Evolutionary conservation across 352 stramenopile genomes (phyloP), one percentile per base, ranked within the genome.

Genomic region (Aphanomyces euteiches): DNA sequence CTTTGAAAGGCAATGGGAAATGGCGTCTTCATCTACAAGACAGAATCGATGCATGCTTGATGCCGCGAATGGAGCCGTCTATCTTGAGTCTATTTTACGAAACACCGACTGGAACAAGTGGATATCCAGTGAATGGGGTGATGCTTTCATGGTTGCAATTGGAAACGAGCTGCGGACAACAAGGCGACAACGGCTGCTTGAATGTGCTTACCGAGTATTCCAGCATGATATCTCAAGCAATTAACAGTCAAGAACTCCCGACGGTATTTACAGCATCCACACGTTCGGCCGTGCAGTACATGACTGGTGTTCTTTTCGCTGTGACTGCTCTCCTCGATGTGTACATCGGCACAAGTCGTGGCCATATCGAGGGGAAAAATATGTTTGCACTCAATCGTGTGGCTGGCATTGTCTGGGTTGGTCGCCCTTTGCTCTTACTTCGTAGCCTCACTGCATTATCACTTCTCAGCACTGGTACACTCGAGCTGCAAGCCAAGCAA

Each of bases 361-460:
- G 63, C 8, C 47, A 39, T 28, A 47, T 69, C 63, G 63, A 69
- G 37, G 63, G 63, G 5, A 36, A 59, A 13, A 69, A 69, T 36
- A 60, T 69, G 41, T 43, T 59, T 39, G 63, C 28, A 47, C 63
- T 69, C 12, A 69, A 60, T 36, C 63, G 63, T 15, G 63, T 69
- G 12, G 63, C 34, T n/a, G 63, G 63, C 28, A 69, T 69, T 17
- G 63, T 69, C 10, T 69, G 63, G 63, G 38, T 69, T 39, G 63
- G 63, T 4, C 63, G 63, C 1, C 63, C 63, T 36, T 39, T 69
- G 7, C 36, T 69, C 8, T 60, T 69, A 19, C 19, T 69, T 6
- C 63, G 63, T 3, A 39, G 63, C 50, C 15, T 69, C n/a, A 69
- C 63, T 1, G 63, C 63, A 3, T 13, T 69, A 7, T 69, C 43